These are phyloP conservation scores for Penicillium sp. DNA, from an alignment of 2,329 filamentous ascomycete genomes.

Conservation along the genomic window DNA sequence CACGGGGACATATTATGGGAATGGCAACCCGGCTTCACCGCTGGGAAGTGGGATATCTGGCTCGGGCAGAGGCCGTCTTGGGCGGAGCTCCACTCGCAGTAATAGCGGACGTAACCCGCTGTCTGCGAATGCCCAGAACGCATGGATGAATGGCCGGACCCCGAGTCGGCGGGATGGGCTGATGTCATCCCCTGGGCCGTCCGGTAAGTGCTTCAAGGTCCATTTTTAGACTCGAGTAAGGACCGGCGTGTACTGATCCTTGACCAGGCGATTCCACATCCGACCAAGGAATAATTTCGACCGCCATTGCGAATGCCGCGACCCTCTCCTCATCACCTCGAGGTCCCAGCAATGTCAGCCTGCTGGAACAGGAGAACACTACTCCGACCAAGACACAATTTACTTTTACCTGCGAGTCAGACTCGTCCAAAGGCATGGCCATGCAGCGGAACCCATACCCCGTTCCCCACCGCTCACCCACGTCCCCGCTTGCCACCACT, in stretches of 20 bases:
- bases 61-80: conserved; percentile 77
- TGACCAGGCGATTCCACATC: conserved; percentile 36
- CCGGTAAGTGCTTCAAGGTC: conserved; percentile 34
- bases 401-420: conserved; percentile 92
- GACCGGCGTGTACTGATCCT: conserved; percentile 9
- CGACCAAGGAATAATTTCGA: conserved; percentile 82
- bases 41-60: conserved; percentile 73
- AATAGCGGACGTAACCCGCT: conserved; percentile 62
- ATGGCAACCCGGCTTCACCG: conserved; percentile 53
- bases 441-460: conserved; percentile 60
- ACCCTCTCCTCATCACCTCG: conserved; percentile 59
- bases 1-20: conserved; percentile 55
- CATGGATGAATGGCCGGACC: conserved; percentile 52
- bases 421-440: conserved; percentile 73
- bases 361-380: conserved; percentile 67
- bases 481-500: too few relatives aligned
- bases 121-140: conserved; percentile 57
- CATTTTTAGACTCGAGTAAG: not conserved
- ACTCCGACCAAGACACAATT: conserved; percentile 80
- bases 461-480: conserved; percentile 36
- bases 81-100: conserved; percentile 52
- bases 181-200: conserved; percentile 43
- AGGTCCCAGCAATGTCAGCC: conserved; percentile 74
- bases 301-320: conserved; percentile 84
- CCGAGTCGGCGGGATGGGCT: conserved; percentile 49